Evolutionary conservation across 805 yeast species (phyloP).

Genomic region (Priceomyces carsonii): DNA sequence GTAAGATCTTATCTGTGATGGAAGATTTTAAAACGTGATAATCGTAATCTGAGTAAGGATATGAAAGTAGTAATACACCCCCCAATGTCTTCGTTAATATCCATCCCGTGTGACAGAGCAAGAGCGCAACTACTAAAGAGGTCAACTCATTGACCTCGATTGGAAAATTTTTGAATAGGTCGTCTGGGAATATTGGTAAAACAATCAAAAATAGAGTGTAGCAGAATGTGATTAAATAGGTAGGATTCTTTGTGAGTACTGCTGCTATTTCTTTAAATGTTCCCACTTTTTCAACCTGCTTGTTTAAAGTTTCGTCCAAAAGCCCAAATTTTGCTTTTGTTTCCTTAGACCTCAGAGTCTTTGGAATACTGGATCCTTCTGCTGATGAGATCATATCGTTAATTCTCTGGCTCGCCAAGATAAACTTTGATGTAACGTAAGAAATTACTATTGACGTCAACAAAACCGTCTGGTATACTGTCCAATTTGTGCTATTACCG

Average conservation of each 20-base stretch:
- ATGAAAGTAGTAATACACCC: constrained; percentile 52
- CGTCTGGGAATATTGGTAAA: constrained; percentile 40
- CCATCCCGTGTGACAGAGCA: constrained; percentile 53
- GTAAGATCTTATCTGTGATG: constrained; percentile 47
- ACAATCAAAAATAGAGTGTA: constrained; percentile 42
- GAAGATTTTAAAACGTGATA: constrained; percentile 35
- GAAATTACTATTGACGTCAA: constrained; percentile 24
- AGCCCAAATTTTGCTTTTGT: constrained; percentile 8
- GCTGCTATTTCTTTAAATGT: neutral
- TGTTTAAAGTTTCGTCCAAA: constrained; percentile 4
- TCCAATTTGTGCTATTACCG: constrained; percentile 25
- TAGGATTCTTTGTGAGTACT: constrained; percentile 36
- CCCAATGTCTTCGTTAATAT: constrained; percentile 52
- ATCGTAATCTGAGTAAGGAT: constrained; percentile 46
- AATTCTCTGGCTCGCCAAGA: constrained; percentile 34
- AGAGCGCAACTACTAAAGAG: constrained; percentile 44
- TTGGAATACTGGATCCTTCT: constrained; percentile 17
- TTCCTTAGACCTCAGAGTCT: constrained; percentile 7
- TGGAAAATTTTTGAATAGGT: constrained; percentile 25
- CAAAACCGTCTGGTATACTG: constrained; percentile 29
- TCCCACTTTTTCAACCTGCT: constrained; percentile 5
- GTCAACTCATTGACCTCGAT: constrained; percentile 46
- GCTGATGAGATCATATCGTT: constrained; percentile 30
- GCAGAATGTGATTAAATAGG: constrained; percentile 46
- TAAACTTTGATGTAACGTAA: constrained; percentile 34